A percentile compares a stretch with the other conserved stretches of the same genome.
Evolutionary conservation across 176 grass and related monocot species (phyloP).

Genomic region (Juncus inflexus): DNA sequence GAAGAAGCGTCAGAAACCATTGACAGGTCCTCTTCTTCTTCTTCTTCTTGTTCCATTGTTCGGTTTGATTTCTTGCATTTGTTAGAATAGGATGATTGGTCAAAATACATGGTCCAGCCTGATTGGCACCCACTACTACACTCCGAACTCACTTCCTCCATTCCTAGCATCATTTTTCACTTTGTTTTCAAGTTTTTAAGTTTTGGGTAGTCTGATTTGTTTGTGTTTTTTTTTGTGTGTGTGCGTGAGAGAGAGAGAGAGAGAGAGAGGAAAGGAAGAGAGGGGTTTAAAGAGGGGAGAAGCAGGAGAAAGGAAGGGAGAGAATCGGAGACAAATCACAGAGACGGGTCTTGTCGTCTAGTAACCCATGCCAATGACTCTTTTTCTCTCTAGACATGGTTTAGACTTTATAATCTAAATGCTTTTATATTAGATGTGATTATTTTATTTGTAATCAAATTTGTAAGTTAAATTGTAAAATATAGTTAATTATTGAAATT

Average conservation of each 20-base stretch:
- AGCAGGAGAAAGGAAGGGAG: slow-evolving; percentile 4
- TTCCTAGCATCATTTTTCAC: slow-evolving; percentile 28
- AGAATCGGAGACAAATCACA: slow-evolving; percentile 22
- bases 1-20: slow-evolving; percentile 98
- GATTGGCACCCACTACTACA: slow-evolving; percentile 99
- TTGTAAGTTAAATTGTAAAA: too few relatives aligned
- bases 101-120: slow-evolving; percentile 95
- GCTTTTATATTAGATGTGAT: too few relatives aligned
- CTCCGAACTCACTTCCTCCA: slow-evolving; percentile 61
- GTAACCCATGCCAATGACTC: slow-evolving; percentile 4
- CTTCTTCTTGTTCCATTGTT: slow-evolving; percentile 24
- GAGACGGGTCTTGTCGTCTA: slow-evolving; percentile 26
- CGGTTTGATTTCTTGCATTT: slow-evolving; percentile 7
- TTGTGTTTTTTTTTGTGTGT: too few relatives aligned
- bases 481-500: too few relatives aligned
- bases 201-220: slow-evolving; percentile 16
- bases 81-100: slow-evolving; percentile 45
- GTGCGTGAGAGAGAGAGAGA: neutral
- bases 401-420: neutral
- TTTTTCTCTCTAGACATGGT: slow-evolving; percentile 1
- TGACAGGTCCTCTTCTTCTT: slow-evolving; percentile 75
- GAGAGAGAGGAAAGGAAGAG: slow-evolving; percentile 1
- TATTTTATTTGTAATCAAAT: too few relatives aligned
- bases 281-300: neutral
- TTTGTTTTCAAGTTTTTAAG: neutral